Evolutionary conservation across 345 rosid species (phyloP).

Genomic region (Rhizophora mangle): DNA sequence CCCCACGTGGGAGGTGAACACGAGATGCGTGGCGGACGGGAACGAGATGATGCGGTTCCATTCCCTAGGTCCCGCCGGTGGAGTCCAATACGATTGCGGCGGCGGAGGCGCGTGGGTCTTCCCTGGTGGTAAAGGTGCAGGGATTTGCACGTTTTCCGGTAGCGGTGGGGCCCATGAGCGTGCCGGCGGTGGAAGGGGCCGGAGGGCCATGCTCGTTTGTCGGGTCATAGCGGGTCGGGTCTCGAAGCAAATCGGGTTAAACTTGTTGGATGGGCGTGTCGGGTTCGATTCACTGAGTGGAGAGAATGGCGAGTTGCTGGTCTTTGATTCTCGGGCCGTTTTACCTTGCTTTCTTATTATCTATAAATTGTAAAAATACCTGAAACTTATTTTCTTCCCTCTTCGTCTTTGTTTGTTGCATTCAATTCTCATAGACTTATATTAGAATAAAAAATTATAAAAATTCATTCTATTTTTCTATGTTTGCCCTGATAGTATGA

Average conservation of each 20-base stretch:
- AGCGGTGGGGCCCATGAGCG: slow-evolving; percentile 79
- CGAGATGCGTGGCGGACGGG: slow-evolving; percentile 87
- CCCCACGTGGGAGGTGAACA: slow-evolving; percentile 57
- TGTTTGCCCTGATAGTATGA: too few species aligned
- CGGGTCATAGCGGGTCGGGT: slow-evolving; percentile 93
- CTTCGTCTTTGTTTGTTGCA: slow-evolving; percentile 6
- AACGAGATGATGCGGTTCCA: slow-evolving; percentile 96
- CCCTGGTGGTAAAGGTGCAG: slow-evolving; percentile 56
- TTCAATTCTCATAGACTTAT: too few species aligned
- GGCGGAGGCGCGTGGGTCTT: slow-evolving; percentile 53
- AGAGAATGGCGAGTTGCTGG: slow-evolving; percentile 74
- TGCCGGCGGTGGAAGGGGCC: slow-evolving; percentile 78
- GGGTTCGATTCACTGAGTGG: slow-evolving; percentile 91
- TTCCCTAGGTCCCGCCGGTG: slow-evolving; percentile 64
- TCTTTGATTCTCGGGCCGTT: slow-evolving; percentile 83
- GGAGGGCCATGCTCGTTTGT: slow-evolving; percentile 91
- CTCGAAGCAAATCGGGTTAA: slow-evolving; percentile 40
- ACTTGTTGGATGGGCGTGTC: slow-evolving; percentile 37
- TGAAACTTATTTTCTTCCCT: slow-evolving; percentile 2
- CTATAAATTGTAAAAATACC: slow-evolving; percentile 71
- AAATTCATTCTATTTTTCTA: too few species aligned
- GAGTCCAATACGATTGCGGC: slow-evolving; percentile 6
- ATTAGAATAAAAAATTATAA: too few species aligned
- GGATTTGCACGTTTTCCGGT: slow-evolving; percentile 66
- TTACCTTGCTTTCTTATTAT: slow-evolving; percentile 92